Percentiles rank a stretch among this genome's conserved stretches.
These are phyloP conservation scores for Petunia hybrid DNA, from an alignment of 305 asterid genomes.

Conservation along the genomic window DNA sequence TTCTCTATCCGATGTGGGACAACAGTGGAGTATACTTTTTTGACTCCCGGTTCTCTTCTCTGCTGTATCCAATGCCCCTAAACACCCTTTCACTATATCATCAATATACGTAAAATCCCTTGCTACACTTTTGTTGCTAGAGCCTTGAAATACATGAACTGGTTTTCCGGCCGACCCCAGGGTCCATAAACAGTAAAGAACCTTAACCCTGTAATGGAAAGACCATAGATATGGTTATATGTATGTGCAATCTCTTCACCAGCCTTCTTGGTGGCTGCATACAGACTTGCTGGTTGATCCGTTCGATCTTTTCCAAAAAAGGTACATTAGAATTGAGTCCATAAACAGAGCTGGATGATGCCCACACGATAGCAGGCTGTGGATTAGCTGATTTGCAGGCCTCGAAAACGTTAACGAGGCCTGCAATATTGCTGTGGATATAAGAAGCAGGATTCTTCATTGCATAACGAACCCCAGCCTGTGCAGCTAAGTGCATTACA, in stretches of 20 bases:
- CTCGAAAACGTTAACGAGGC: slow-evolving; percentile 58
- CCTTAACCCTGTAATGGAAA: too few species aligned
- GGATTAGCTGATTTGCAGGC: background rate
- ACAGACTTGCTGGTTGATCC: too few species aligned
- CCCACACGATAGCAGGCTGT: too few species aligned
- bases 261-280: too few species aligned
- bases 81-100: slow-evolving; percentile 59
- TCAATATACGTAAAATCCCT: slow-evolving; percentile 48
- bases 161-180: slow-evolving; percentile 73
- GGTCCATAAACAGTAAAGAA: slow-evolving; percentile 53
- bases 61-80: slow-evolving; percentile 31
- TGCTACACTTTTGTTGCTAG: too few species aligned
- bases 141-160: background rate
- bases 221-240: slow-evolving; percentile 48
- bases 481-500: slow-evolving; percentile 31
- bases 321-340: too few species aligned
- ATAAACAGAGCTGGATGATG: too few species aligned
- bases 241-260: slow-evolving; percentile 28
- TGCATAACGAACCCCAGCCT: too few species aligned
- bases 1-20: too few species aligned
- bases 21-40: too few species aligned
- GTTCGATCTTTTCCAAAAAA: too few species aligned
- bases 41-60: slow-evolving; percentile 59
- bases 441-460: too few species aligned
- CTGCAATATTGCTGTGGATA: slow-evolving; percentile 46